Base-by-base conservation (phyloP, 208 protist genomes). In the Trichomonas vaginalis region DNA sequence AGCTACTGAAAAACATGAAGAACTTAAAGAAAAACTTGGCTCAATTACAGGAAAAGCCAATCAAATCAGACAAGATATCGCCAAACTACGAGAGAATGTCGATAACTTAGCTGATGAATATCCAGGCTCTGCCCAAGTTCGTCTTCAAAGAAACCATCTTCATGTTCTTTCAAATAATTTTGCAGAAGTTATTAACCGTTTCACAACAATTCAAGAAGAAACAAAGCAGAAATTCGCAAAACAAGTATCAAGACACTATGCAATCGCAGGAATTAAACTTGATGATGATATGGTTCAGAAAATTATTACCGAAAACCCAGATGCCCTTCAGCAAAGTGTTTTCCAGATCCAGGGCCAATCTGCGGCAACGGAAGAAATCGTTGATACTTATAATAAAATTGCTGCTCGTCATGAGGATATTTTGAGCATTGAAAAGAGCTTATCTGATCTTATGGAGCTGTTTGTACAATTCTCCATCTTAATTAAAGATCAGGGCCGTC, bases 381-480 rank as follows among this genome's bases (percentile, higher is more conserved):
- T 45, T 39, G n/a, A 92, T 39, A 51, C 46, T 37, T 92, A 92
- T 45, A 92, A 92, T 92, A 51, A 15, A 39, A 92, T 92, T 51
- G 86, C 86, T n/a, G 42, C 86, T 15, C 40, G 86, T 39, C 86
- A 92, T 42, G 40, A 92, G 17, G 86, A 92, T 92, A 92, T 92
- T 92, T 51, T 92, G 35, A 45, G 45, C 1, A 92, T 92, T 51
- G 86, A 92, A 92, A 35, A 21, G 10, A 92, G 86, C 42, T 51
- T 92, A 48, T 35, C 32, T 15, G 86, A 92, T 39, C 17, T 92
- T 15, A 42, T 92, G 42, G 86, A 92, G 23, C 37, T 92, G 4
- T 92, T 92, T 32, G 35, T 92, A 17, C 86, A 92, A 92, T 92
- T 92, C 37, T 92, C 86, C 4, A 92, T 92, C 6, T 35, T 92